Conservation (phyloP, 1,139 yeast species). For the Candida dubliniensis region DNA sequence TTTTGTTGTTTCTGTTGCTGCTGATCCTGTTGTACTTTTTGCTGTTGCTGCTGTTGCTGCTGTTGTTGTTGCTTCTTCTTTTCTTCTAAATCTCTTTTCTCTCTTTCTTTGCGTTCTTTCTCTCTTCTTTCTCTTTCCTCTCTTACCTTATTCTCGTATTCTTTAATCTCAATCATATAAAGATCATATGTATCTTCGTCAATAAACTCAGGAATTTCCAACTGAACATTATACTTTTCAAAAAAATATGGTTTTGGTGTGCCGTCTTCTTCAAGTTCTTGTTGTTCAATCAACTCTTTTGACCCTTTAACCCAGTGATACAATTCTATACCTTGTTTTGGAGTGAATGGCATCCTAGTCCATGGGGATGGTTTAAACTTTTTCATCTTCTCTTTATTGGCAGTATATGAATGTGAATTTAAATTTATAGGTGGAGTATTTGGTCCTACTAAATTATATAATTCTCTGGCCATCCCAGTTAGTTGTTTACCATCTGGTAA, state of each 20-base stretch:
- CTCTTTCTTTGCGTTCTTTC: slow-evolving; percentile 22
- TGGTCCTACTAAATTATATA: slow-evolving; percentile 85
- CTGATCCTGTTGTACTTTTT: slow-evolving; percentile 2
- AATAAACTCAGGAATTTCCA: slow-evolving; percentile 70
- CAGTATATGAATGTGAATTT: slow-evolving; percentile 45
- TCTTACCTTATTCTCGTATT: slow-evolving; percentile 22
- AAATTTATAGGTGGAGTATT: slow-evolving; percentile 82
- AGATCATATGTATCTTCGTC: slow-evolving; percentile 62
- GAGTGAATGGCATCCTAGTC: slow-evolving; percentile 63
- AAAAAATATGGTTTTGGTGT: slow-evolving; percentile 61
- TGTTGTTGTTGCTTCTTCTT: slow-evolving; percentile 8
- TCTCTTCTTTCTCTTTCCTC: slow-evolving; percentile 21
- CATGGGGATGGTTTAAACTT: slow-evolving; percentile 79
- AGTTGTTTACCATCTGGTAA: slow-evolving; percentile 22
- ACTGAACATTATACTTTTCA: slow-evolving; percentile 69
- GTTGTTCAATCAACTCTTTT: slow-evolving; percentile 41
- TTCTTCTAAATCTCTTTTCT: slow-evolving; percentile 13
- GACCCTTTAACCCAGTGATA: slow-evolving; percentile 90
- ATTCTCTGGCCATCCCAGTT: slow-evolving; percentile 88
- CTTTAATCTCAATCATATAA: slow-evolving; percentile 45
- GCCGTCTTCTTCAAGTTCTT: slow-evolving; percentile 28
- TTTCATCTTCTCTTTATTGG: slow-evolving; percentile 66
- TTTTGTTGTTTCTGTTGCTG: slow-evolving; percentile 3
- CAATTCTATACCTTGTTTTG: slow-evolving; percentile 49
- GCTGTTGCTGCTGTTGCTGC: slow-evolving; percentile 11